Evolutionary conservation across 2,329 filamentous ascomycete species (phyloP).

Genomic region (Botrytis hyacinthi): DNA sequence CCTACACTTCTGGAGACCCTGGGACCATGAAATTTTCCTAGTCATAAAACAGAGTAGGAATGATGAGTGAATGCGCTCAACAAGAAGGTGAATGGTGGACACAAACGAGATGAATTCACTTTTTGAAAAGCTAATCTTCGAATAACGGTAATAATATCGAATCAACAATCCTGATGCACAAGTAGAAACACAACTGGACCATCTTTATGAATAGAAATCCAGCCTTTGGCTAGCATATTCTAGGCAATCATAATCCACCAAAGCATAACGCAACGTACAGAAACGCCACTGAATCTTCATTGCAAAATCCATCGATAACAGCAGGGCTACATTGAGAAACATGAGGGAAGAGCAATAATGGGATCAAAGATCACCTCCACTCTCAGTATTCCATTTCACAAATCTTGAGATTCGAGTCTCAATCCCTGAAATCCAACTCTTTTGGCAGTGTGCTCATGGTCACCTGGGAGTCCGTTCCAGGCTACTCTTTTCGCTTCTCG

Average conservation of each 20-base stretch:
- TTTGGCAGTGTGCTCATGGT: not conserved
- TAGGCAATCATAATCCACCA: not conserved
- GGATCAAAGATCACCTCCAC: not conserved
- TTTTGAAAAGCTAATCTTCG: not conserved
- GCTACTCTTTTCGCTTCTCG: not conserved
- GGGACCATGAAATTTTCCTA: not conserved
- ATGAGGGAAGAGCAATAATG: too few species aligned
- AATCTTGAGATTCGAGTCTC: not conserved
- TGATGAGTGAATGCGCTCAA: not conserved
- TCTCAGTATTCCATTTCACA: not conserved
- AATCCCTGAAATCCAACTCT: slow-evolving; percentile 1
- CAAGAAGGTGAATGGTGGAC: not conserved
- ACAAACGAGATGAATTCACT: not conserved
- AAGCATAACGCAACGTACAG: not conserved
- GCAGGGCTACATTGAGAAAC: too few species aligned
- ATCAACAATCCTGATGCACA: too few species aligned
- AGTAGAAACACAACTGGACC: too few species aligned
- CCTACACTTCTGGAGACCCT: not conserved
- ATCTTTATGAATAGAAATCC: too few species aligned
- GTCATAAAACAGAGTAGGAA: not conserved
- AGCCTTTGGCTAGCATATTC: too few species aligned
- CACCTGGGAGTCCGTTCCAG: not conserved
- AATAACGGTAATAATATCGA: rapidly evolving
- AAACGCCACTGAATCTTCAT: not conserved
- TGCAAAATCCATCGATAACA: too few species aligned